A percentile compares a stretch with the other conserved stretches of the same genome.
Conservation (phyloP, 345 rosid genomes). For the Mallotus nudiflorus region DNA sequence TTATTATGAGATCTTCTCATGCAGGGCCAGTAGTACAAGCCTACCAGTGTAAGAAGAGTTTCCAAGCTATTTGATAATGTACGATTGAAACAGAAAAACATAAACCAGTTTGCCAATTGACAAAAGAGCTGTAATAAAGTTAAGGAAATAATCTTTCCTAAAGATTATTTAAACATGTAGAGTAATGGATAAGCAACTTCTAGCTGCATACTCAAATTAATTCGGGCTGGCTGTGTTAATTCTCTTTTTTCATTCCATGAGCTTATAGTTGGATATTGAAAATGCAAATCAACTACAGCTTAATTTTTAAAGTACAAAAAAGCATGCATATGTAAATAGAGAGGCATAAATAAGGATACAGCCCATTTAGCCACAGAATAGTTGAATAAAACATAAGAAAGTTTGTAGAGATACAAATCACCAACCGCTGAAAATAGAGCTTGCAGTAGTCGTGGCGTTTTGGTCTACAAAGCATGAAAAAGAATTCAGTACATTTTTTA, state of each 20-base stretch:
- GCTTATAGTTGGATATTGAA: too few relatives aligned
- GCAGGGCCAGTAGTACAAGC: slow-evolving; percentile 88
- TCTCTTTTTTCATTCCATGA: too few relatives aligned
- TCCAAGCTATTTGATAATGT: slow-evolving; percentile 90
- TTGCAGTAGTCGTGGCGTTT: slow-evolving; percentile 73
- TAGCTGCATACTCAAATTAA: not conserved
- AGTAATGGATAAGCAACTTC: not conserved
- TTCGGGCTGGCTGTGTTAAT: too few relatives aligned
- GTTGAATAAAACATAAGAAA: slow-evolving; percentile 58
- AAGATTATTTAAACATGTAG: not conserved
- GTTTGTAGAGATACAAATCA: slow-evolving; percentile 77
- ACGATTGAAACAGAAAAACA: slow-evolving; percentile 85
- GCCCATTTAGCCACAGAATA: slow-evolving; percentile 66
- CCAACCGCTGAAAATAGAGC: slow-evolving; percentile 85
- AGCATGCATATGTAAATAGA: not conserved
- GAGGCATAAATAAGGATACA: slow-evolving; percentile 59
- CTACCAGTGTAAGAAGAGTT: slow-evolving; percentile 81
- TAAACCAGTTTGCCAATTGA: slow-evolving; percentile 84
- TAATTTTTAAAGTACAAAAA: not conserved
- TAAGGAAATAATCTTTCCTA: slow-evolving; percentile 43
- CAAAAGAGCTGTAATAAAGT: slow-evolving; percentile 63
- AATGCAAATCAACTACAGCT: not conserved
- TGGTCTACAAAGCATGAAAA: slow-evolving; percentile 45
- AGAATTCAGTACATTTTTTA: not conserved
- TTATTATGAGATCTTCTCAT: slow-evolving; percentile 52